Evolutionary conservation across 1,284 basidiomycete genomes (phyloP).

Genomic region (Ustilago trichophora): DNA sequence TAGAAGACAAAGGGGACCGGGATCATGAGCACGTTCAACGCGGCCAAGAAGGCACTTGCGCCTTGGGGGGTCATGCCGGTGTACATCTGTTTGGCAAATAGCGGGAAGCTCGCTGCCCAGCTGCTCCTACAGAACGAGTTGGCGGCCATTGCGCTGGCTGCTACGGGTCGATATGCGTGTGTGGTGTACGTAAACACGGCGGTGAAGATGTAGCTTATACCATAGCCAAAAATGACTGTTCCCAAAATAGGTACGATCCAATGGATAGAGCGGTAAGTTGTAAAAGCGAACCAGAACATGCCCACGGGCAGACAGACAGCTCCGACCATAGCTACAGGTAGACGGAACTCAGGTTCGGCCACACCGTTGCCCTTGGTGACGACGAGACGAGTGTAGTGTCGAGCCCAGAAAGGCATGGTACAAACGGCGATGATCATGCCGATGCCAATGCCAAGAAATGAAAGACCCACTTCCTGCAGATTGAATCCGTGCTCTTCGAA

Average conservation of each 20-base stretch:
- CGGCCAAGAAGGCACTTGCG: constrained; percentile 41
- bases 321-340: constrained; percentile 49
- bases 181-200: constrained; percentile 45
- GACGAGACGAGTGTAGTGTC: constrained; percentile 69
- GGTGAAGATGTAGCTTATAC: constrained; percentile 45
- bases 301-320: constrained; percentile 38
- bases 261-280: constrained; percentile 41
- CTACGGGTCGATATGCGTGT: constrained; percentile 44
- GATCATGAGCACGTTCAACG: constrained; percentile 46
- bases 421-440: constrained; percentile 45
- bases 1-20: constrained; percentile 54
- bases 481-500: constrained; percentile 52
- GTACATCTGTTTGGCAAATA: constrained; percentile 52
- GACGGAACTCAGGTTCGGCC: constrained; percentile 50
- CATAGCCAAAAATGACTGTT: constrained; percentile 37
- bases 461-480: constrained; percentile 40
- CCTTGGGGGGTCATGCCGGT: constrained; percentile 21
- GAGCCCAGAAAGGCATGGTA: constrained; percentile 68
- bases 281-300: constrained; percentile 56
- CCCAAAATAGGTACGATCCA: constrained; percentile 55
- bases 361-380: constrained; percentile 70
- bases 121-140: constrained; percentile 46
- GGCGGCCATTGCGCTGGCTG: constrained; percentile 52
- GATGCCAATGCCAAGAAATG: constrained; percentile 48
- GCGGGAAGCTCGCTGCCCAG: constrained; percentile 36